phyloP scores from a whole-genome alignment of 1,284 basidiomycete species.

The Trametes pubescens region DNA sequence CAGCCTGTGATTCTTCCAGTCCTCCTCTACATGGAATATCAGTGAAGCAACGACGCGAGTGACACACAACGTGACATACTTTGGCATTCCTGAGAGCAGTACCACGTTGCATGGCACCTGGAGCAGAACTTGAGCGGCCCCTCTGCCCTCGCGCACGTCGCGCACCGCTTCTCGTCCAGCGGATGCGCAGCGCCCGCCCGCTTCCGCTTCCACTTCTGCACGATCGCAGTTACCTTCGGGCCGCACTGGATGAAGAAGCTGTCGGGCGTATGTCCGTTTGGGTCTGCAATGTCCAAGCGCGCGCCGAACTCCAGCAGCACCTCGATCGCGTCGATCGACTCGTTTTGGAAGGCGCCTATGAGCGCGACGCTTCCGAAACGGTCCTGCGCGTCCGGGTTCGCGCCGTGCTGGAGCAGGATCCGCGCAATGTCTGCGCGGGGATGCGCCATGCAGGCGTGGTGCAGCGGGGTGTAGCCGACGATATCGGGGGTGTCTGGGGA shows the following conservation, averaged over 20 bases:
- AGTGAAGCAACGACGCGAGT: background rate
- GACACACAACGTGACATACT: conserved; percentile 42
- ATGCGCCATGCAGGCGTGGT: conserved; percentile 50
- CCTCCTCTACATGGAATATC: background rate
- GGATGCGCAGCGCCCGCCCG: conserved; percentile 52
- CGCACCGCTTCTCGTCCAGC: conserved; percentile 52
- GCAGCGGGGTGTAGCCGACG: conserved; percentile 56
- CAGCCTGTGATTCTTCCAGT: conserved; percentile 57
- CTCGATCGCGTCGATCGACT: conserved; percentile 48
- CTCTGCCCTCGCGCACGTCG: conserved; percentile 43
- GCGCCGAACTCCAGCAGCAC: conserved; percentile 59
- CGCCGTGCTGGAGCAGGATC: conserved; percentile 52
- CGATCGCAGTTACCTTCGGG: conserved; percentile 54
- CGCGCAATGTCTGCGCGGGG: conserved; percentile 21
- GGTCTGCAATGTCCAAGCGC: conserved; percentile 55
- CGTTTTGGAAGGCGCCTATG: conserved; percentile 48
- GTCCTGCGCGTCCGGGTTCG: conserved; percentile 48
- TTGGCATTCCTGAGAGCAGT: conserved; percentile 63
- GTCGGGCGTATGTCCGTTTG: conserved; percentile 49
- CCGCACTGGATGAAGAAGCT: conserved; percentile 48
- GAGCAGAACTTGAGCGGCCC: conserved; percentile 52
- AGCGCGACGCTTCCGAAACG: conserved; percentile 57
- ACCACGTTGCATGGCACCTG: conserved; percentile 53
- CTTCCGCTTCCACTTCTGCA: conserved; percentile 58
- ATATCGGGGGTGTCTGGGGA: conserved; percentile 54